Evolutionary conservation across 2,329 filamentous ascomycete species (phyloP), one percentile per base, ranked within the genome.

Genomic region (Cercospora nicotianae): DNA sequence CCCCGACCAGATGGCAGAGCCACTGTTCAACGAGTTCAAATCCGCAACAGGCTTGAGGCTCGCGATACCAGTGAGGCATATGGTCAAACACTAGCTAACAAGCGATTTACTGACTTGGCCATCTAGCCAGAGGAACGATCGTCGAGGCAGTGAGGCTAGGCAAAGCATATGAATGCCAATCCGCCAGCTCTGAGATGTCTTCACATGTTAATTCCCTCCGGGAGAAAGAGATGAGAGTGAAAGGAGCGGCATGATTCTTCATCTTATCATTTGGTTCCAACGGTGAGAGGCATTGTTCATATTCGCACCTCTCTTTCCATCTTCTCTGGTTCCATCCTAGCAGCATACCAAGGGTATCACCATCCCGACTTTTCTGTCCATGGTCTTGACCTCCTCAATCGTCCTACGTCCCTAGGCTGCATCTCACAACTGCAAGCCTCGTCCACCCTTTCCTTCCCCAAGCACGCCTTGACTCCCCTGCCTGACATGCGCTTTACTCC

Each of bases 401-500:
- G n/a, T n/a, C n/a, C n/a, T n/a, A n/a, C n/a, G n/a, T n/a, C n/a
- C n/a, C n/a, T n/a, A n/a, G n/a, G n/a, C n/a, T n/a, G n/a, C 13
- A n/a, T 10, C 13, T 61, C 30, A 66, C 20, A 66, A 45, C 31
- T 61, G 45, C 64, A 66, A 66, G n/a, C 51, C 51, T 5, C 28
- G 20, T 20, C 51, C 30, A 1, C 48, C 62, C 4, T 55, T 72
- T 10, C 67, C 74, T 66, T 75, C 72, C 51, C 70, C 51, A 1
- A 51, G 51, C 30, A 64, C 30, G 13, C 48, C 62, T 3, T 55
- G 48, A 55, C 60, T 72, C 7, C 67, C 74, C 70, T 75, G 73
- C 61, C 70, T 70, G 69, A 99, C 83, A 82, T 99, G 95, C 42
- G 95, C 96, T 64, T 93, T 90, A 9, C 93, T 97, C 60, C 94